Evolutionary conservation across 1,284 basidiomycete species (phyloP), one percentile per base, ranked within the genome.

Genomic region (Sanghuangporus sanghuang): DNA sequence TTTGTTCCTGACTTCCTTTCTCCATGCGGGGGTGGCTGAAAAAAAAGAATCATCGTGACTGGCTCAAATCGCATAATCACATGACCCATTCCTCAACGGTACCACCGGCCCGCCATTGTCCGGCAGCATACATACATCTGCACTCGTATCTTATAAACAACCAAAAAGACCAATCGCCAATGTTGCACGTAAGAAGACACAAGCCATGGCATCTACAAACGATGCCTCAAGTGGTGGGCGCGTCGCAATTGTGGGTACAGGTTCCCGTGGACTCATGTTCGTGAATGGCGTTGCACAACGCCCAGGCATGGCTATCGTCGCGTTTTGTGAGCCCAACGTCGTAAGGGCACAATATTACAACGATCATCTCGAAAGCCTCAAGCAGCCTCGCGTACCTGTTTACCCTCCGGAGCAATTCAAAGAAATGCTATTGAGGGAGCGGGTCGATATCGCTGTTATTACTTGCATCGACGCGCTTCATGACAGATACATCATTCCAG

Each of bases 381-480:
- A 48, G 73, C 79, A 8, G 73, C 75, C 0, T 64, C 63, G 14
- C 59, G 78, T 79, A 1, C 77, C 77, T 1, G 74, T 78, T 18
- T 80, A 80, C 68, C 69, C 73, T 59, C 77, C 77, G 27, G 76
- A 77, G n/a, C 72, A 76, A 40, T 84, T 80, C 70, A 70, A 71
- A 63, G 74, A 76, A 64, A 84, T 83, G 81, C 71, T 84, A 65
- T 70, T 74, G 60, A 75, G 78, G 61, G 78, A 80, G 68, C 76
- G 74, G 48, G 78, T 83, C 35, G 78, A 83, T 67, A 77, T 77
- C 5, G 69, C 82, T 2, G 81, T 84, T 7, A 75, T 84, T 5
- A 83, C 81, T n/a, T 82, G 81, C 54, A 74, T 83, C 36, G 82
- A 84, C 69, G 77, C 79, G 6, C 73, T 79, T 53, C 82, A 84